These are phyloP conservation scores for Cylindrotheca closterium DNA, from an alignment of 108 stramenopile genomes.

Conservation along the genomic window DNA sequence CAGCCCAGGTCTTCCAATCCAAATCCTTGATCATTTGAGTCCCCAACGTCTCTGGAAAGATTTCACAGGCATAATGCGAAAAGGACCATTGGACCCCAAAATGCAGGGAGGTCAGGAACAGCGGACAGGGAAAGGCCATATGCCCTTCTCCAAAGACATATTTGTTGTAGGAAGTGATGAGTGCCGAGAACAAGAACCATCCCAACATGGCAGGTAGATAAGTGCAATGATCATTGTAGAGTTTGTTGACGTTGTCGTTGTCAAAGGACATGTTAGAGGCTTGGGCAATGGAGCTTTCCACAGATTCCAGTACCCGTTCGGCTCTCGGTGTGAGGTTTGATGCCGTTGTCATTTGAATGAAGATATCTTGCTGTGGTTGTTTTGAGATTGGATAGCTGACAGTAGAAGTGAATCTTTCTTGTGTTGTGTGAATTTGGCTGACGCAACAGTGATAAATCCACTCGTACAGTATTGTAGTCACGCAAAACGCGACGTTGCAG, in stretches of 20 bases:
- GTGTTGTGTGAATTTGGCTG: too few species aligned
- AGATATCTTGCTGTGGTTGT: too few species aligned
- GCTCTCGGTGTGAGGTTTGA: too few species aligned
- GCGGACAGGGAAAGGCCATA: conserved; percentile 81
- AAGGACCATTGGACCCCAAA: conserved; percentile 85
- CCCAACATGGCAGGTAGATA: conserved; percentile 82
- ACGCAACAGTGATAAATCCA: too few species aligned
- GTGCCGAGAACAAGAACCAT: conserved; percentile 88
- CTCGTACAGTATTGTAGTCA: too few species aligned
- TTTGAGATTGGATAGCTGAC: too few species aligned
- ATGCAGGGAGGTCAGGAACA: conserved; percentile 79
- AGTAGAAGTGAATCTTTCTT: too few species aligned
- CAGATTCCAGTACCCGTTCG: too few species aligned
- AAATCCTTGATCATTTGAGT: conserved; percentile 55
- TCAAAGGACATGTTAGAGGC: neutral
- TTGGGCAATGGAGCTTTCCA: neutral
- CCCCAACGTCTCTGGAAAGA: conserved; percentile 62
- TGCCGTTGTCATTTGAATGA: too few species aligned
- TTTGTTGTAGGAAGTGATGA: conserved; percentile 61
- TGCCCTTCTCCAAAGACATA: conserved; percentile 71
- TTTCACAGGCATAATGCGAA: conserved; percentile 42
- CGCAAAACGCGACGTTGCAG: too few species aligned
- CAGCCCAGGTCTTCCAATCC: conserved; percentile 68
- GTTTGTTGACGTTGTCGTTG: conserved; percentile 8
- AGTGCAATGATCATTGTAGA: conserved; percentile 69